Evolutionary conservation across 345 rosid species (phyloP).

Genomic region (Dipteronia dyeriana): DNA sequence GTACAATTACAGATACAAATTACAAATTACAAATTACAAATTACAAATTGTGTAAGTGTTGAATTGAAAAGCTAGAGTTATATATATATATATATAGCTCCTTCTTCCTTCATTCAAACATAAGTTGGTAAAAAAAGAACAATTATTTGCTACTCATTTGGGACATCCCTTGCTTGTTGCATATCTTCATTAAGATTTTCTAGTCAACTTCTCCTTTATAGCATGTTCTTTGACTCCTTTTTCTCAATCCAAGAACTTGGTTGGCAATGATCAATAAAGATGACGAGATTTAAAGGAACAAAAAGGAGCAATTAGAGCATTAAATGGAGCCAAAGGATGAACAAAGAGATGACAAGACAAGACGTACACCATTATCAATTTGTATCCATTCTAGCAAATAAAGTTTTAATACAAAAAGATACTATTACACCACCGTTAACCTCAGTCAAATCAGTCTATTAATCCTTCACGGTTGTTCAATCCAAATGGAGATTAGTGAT

Average conservation of each 20-base stretch:
- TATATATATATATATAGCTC: too few species aligned
- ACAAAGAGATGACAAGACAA: background rate
- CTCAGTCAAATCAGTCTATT: too few species aligned
- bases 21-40: too few species aligned
- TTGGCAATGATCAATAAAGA: background rate
- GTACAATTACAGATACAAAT: too few species aligned
- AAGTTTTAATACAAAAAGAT: too few species aligned
- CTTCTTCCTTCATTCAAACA: conserved; percentile 20
- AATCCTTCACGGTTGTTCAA: conserved; percentile 9
- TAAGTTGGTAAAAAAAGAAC: conserved; percentile 23
- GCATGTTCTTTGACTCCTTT: conserved; percentile 37
- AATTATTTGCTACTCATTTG: conserved; percentile 58
- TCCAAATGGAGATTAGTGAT: conserved; percentile 3
- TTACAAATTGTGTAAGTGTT: too few species aligned
- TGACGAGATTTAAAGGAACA: background rate
- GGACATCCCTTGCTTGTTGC: conserved; percentile 18
- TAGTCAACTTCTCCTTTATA: conserved; percentile 35
- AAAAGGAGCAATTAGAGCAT: background rate
- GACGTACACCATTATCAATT: background rate
- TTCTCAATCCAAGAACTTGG: background rate
- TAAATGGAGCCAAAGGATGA: conserved; percentile 18
- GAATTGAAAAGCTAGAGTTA: too few species aligned
- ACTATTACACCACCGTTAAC: too few species aligned
- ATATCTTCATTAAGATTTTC: conserved; percentile 25
- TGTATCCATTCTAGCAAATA: too few species aligned